A percentile compares a stretch with the other conserved stretches of the same genome.
These are phyloP conservation scores for Physcia stellaris DNA, from an alignment of 495 filamentous ascomycete genomes.

Conservation along the genomic window DNA sequence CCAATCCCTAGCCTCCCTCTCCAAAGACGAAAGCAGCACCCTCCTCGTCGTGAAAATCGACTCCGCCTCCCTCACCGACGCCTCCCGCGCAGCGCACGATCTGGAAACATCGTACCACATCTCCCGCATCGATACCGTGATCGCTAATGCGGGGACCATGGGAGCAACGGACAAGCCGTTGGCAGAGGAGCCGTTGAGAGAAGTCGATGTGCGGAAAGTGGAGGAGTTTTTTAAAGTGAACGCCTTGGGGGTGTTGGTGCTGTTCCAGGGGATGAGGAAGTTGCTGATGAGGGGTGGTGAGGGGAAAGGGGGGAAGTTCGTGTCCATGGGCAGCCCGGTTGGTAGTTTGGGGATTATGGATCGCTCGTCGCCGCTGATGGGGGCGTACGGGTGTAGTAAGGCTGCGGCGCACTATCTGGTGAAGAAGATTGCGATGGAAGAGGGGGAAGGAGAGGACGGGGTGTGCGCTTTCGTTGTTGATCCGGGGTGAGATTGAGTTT, in stretches of 20 bases:
- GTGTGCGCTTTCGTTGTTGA: too few relatives aligned
- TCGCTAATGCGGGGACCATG: slow-evolving; percentile 36
- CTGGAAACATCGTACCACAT: slow-evolving; percentile 17
- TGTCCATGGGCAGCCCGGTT: not conserved
- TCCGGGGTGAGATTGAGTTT: too few relatives aligned
- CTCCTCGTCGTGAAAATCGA: slow-evolving; percentile 32
- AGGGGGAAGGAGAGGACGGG: too few relatives aligned
- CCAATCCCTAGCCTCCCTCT: slow-evolving; percentile 15
- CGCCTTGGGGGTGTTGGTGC: too few relatives aligned
- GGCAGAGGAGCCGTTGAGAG: not conserved
- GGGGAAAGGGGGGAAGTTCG: too few relatives aligned
- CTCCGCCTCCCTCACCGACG: slow-evolving; percentile 16
- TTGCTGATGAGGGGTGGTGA: too few relatives aligned
- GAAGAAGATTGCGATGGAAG: too few relatives aligned
- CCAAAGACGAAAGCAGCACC: slow-evolving; percentile 19
- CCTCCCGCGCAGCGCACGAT: too few relatives aligned
- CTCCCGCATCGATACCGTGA: slow-evolving; percentile 30
- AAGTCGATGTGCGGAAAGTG: not conserved
- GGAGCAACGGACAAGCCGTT: not conserved
- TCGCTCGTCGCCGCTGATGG: not conserved
- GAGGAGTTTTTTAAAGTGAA: too few relatives aligned
- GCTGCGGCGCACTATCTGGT: not conserved
- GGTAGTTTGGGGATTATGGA: not conserved
- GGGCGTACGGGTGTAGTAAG: not conserved
- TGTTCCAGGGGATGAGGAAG: too few relatives aligned